These are phyloP conservation scores for Vigna trinervia DNA, from an alignment of 306 rosid genomes.

Conservation along the genomic window DNA sequence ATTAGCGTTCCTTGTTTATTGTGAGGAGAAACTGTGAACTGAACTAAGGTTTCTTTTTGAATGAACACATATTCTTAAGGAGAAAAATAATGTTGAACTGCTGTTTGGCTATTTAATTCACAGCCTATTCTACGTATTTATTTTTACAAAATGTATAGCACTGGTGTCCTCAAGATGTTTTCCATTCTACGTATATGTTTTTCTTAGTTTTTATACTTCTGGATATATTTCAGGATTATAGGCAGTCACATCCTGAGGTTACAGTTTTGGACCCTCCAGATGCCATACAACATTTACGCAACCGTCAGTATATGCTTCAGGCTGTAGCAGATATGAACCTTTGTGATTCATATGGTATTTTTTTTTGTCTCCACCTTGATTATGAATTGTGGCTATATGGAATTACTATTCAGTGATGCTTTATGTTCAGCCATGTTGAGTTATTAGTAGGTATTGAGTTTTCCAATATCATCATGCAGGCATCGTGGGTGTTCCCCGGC, in stretches of 20 bases:
- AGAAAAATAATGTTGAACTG: constrained; percentile 25
- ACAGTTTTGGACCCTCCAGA: constrained; percentile 97
- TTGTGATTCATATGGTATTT: constrained; percentile 74
- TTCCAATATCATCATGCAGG: constrained; percentile 54
- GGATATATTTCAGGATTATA: constrained; percentile 68
- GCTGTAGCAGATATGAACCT: constrained; percentile 91
- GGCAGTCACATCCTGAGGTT: constrained; percentile 86
- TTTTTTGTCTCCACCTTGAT: constrained; percentile 26
- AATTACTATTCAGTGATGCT: background rate
- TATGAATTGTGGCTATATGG: constrained; percentile 15
- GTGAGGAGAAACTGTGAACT: constrained; percentile 28
- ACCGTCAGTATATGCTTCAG: constrained; percentile 92
- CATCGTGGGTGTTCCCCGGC: constrained; percentile 78
- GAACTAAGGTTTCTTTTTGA: background rate
- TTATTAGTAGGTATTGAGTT: constrained; percentile 15
- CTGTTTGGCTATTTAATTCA: constrained; percentile 1
- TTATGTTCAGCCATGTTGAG: constrained; percentile 24
- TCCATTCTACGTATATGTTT: background rate
- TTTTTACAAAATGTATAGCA: constrained; percentile 3
- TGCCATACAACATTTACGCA: constrained; percentile 82
- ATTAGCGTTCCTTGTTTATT: background rate
- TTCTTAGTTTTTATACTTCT: constrained; percentile 28
- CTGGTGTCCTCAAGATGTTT: background rate
- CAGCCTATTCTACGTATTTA: background rate
- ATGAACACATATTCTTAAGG: constrained; percentile 21